These are phyloP conservation scores for Geotrichum candidum DNA, from an alignment of 1,139 yeast genomes.

Conservation along the genomic window DNA sequence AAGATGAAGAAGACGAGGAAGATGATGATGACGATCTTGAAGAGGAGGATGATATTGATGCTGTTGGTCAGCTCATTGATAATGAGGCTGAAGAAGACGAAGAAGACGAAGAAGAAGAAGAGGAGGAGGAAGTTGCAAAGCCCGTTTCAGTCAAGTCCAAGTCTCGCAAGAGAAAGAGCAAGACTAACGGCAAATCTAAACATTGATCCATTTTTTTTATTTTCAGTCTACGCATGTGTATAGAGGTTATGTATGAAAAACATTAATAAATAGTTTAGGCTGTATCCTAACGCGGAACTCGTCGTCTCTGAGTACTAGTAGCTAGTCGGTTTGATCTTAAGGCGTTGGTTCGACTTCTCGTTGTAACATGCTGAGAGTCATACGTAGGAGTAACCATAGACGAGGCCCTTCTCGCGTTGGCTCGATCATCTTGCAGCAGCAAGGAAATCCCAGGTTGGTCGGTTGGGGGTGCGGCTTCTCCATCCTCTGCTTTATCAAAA, in stretches of 20 bases:
- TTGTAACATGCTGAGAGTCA: slow-evolving; percentile 4
- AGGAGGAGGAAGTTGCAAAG: slow-evolving; percentile 18
- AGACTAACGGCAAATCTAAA: slow-evolving; percentile 16
- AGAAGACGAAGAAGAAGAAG: slow-evolving; percentile 21
- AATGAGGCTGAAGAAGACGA: slow-evolving; percentile 27
- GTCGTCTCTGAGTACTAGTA: slow-evolving; percentile 2
- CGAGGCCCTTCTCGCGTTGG: slow-evolving; percentile 7
- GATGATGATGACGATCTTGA: slow-evolving; percentile 29
- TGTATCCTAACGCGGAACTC: slow-evolving; percentile 2
- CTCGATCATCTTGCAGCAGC: slow-evolving; percentile 2
- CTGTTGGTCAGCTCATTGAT: slow-evolving; percentile 22
- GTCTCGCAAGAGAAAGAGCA: slow-evolving; percentile 10
- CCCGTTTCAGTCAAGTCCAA: slow-evolving; percentile 18
- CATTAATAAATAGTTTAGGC: slow-evolving; percentile 1
- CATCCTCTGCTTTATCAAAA: not conserved
- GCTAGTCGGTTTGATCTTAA: slow-evolving; percentile 9
- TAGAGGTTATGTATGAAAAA: not conserved
- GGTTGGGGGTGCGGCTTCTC: not conserved
- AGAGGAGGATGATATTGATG: slow-evolving; percentile 15
- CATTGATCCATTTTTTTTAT: not conserved
- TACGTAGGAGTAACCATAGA: slow-evolving; percentile 7
- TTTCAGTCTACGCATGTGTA: not conserved
- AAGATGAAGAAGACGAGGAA: slow-evolving; percentile 26
- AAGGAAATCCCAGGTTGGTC: not conserved
- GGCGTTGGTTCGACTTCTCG: slow-evolving; percentile 9